Conservation (phyloP, 169 alveolate genomes). For the Eimeria zaria region DNA sequence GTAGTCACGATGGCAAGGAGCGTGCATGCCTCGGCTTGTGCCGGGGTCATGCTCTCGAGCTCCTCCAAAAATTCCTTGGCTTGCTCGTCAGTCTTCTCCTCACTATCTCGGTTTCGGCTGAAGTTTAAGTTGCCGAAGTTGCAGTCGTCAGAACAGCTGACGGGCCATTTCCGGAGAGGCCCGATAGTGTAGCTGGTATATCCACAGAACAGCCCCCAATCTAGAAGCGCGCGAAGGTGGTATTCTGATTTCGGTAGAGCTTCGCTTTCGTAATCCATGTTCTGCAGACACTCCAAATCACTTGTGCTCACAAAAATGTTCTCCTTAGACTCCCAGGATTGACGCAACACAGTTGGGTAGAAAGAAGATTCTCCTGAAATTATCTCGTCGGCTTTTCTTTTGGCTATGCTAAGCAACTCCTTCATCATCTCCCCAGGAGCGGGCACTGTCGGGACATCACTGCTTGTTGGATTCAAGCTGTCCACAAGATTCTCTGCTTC, state of each 20-base stretch:
- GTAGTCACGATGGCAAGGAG: slow-evolving; percentile 9
- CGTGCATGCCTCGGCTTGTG: neutral
- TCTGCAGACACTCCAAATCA: neutral
- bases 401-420: neutral
- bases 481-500: neutral
- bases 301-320: slow-evolving; percentile 7
- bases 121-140: slow-evolving; percentile 19
- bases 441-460: neutral
- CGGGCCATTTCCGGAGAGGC: slow-evolving; percentile 26
- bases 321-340: neutral
- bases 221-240: neutral
- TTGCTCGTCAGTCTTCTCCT: slow-evolving; percentile 12
- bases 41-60: neutral
- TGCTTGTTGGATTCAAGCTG: neutral
- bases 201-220: slow-evolving; percentile 68
- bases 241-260: neutral
- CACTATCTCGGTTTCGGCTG: neutral
- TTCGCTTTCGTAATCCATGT: neutral
- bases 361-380: slow-evolving; percentile 5
- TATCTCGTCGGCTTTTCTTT: neutral
- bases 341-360: slow-evolving; percentile 39
- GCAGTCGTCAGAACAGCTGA: slow-evolving; percentile 24
- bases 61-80: neutral
- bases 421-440: neutral
- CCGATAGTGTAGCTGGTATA: neutral